Percentiles rank a stretch among this genome's conserved stretches.
Conservation (phyloP, 352 stramenopile genomes). For the Phytophthora europaea region DNA sequence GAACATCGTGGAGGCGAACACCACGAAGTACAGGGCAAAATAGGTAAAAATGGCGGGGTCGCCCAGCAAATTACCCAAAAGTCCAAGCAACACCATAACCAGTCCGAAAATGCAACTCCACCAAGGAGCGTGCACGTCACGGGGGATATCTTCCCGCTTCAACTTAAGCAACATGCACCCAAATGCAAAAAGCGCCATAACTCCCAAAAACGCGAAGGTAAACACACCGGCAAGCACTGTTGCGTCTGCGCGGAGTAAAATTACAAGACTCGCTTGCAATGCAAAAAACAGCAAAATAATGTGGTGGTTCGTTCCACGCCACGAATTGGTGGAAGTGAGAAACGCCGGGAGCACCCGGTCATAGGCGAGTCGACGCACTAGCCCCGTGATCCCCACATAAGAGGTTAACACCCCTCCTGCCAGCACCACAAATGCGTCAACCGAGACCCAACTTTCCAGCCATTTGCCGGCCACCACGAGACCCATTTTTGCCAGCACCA, state of each 20-base stretch:
- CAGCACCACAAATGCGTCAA: constrained; percentile 93
- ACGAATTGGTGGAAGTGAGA: constrained; percentile 70
- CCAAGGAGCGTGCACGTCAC: constrained; percentile 89
- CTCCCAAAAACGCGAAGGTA: constrained; percentile 91
- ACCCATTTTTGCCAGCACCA: constrained; percentile 85
- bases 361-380: constrained; percentile 82
- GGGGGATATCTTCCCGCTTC: constrained; percentile 91
- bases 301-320: constrained; percentile 85
- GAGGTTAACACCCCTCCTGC: constrained; percentile 89
- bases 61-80: constrained; percentile 74
- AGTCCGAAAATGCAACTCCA: constrained; percentile 83
- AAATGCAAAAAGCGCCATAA: constrained; percentile 94
- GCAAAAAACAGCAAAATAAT: constrained; percentile 88
- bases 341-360: constrained; percentile 79
- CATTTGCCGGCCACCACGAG: constrained; percentile 55
- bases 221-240: constrained; percentile 92
- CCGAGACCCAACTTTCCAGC: constrained; percentile 77
- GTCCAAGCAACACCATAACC: constrained; percentile 72
- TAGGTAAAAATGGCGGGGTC: constrained; percentile 86
- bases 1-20: constrained; percentile 78
- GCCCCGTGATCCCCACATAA: constrained; percentile 91
- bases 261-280: constrained; percentile 75
- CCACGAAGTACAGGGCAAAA: constrained; percentile 83
- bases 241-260: constrained; percentile 84
- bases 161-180: constrained; percentile 94